A percentile compares a stretch with the other conserved stretches of the same genome.
These are phyloP conservation scores for Pelargonium citronellum DNA, from an alignment of 441 rosid genomes.

Conservation along the genomic window DNA sequence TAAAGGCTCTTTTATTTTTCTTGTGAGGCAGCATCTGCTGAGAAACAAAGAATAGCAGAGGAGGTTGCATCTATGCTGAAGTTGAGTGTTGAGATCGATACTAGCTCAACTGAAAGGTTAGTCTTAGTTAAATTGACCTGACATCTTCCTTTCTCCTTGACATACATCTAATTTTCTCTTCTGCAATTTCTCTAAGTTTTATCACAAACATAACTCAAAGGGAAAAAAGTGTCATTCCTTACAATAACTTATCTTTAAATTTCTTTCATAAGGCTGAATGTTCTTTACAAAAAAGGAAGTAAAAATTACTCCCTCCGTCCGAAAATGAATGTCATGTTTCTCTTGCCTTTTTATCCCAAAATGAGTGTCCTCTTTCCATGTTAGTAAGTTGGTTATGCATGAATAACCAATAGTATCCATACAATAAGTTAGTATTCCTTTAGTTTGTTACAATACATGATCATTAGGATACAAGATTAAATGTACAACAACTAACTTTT, in stretches of 20 bases:
- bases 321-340: too few relatives aligned
- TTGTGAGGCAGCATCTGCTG: conserved; percentile 57
- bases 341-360: too few relatives aligned
- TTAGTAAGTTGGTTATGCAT: too few relatives aligned
- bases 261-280: background rate
- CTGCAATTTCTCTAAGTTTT: background rate
- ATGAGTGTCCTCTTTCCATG: too few relatives aligned
- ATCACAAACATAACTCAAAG: background rate
- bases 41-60: conserved; percentile 79
- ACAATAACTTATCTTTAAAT: background rate
- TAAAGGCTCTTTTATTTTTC: conserved; percentile 25
- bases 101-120: conserved; percentile 72
- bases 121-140: conserved; percentile 5
- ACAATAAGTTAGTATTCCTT: too few relatives aligned
- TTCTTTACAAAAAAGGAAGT: background rate
- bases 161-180: background rate
- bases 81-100: conserved; percentile 68
- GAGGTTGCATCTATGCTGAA: conserved; percentile 86
- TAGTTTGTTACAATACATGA: too few relatives aligned
- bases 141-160: background rate
- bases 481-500: too few relatives aligned
- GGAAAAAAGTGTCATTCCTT: background rate
- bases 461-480: too few relatives aligned
- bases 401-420: too few relatives aligned
- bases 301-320: too few relatives aligned